Conservation (phyloP, 768 basidiomycete species). For the Tricholoma sp. region DNA sequence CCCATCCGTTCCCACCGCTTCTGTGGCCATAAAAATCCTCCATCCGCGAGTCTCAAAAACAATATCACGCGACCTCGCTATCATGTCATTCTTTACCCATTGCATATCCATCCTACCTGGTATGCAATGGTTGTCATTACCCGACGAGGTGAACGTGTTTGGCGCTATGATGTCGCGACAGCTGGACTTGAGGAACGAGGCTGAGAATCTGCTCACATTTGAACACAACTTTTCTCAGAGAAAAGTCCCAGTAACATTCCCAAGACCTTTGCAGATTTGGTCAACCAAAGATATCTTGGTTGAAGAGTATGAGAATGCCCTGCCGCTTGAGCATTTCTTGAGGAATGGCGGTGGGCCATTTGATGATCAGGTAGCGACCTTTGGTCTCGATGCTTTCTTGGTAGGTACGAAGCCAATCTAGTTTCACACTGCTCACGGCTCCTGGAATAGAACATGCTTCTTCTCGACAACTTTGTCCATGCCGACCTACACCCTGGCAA, state of each 20-base stretch:
- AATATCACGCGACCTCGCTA: slow-evolving; percentile 85
- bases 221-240: slow-evolving; percentile 81
- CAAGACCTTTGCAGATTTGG: slow-evolving; percentile 77
- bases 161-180: slow-evolving; percentile 96
- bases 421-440: background rate
- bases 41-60: slow-evolving; percentile 82
- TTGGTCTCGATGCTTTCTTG: slow-evolving; percentile 93
- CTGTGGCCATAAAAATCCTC: slow-evolving; percentile 93
- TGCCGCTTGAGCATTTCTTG: slow-evolving; percentile 85
- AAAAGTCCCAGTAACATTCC: slow-evolving; percentile 83
- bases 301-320: slow-evolving; percentile 90
- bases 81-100: slow-evolving; percentile 91
- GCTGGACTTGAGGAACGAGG: slow-evolving; percentile 86
- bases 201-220: slow-evolving; percentile 79
- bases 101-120: slow-evolving; percentile 77
- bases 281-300: slow-evolving; percentile 80
- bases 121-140: slow-evolving; percentile 94
- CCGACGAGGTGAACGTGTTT: slow-evolving; percentile 93
- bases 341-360: slow-evolving; percentile 89
- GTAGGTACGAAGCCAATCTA: slow-evolving; percentile 39
- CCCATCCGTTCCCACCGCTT: slow-evolving; percentile 72
- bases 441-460: slow-evolving; percentile 80
- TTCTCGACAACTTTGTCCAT: slow-evolving; percentile 97
- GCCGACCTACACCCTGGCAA: slow-evolving; percentile 90
- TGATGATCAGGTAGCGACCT: slow-evolving; percentile 83